Evolutionary conservation across 169 alveolate species (phyloP).

Genomic region (Cryptosporidium xiaoi): DNA sequence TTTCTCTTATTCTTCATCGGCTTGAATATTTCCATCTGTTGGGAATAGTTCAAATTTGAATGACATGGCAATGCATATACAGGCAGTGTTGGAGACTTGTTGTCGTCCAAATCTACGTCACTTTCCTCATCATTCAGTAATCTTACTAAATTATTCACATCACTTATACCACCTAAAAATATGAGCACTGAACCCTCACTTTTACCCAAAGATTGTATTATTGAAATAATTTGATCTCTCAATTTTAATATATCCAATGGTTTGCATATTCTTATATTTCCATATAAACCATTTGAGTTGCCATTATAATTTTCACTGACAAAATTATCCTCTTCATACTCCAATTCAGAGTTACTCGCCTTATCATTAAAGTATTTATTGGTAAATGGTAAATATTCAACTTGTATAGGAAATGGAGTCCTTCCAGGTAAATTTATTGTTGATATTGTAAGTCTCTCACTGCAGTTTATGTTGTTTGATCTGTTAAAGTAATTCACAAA

Average conservation of each 20-base stretch:
- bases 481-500: constrained; percentile 44
- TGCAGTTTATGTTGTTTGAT: not conserved
- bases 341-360: not conserved
- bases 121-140: constrained; percentile 15
- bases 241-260: constrained; percentile 38
- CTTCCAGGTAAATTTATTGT: constrained; percentile 59
- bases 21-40: constrained; percentile 84
- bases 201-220: constrained; percentile 12
- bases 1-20: constrained; percentile 82
- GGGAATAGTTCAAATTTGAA: constrained; percentile 50
- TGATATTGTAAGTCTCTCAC: not conserved
- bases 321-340: not conserved
- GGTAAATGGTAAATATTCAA: constrained; percentile 14
- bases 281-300: too few relatives aligned
- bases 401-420: constrained; percentile 66
- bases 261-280: not conserved
- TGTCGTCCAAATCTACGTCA: not conserved
- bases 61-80: constrained; percentile 52
- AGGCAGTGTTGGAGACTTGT: constrained; percentile 10
- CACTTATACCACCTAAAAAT: constrained; percentile 64
- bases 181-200: constrained; percentile 42
- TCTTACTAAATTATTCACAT: constrained; percentile 32
- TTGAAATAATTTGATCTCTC: constrained; percentile 12
- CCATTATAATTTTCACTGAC: not conserved
- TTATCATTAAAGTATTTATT: not conserved